A percentile compares a stretch with the other conserved stretches of the same genome.
Conservation (phyloP, 768 basidiomycete genomes). For the Leccinellum rugosiceps region DNA sequence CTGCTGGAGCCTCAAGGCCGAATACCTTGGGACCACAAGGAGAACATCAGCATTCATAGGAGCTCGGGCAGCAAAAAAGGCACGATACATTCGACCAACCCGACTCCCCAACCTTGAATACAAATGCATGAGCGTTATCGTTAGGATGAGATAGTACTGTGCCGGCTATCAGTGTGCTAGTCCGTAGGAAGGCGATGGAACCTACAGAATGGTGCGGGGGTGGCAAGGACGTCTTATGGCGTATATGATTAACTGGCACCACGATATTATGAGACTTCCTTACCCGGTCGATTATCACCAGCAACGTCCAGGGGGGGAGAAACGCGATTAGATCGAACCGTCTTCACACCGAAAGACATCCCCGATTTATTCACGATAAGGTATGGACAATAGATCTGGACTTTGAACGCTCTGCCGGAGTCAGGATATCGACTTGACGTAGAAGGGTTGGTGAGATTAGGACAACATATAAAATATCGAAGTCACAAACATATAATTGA, state of each 20-base stretch:
- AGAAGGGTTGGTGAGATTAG: slow-evolving; percentile 6
- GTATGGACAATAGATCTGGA: slow-evolving; percentile 91
- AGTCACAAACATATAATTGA: slow-evolving; percentile 86
- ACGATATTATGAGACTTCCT: slow-evolving; percentile 8
- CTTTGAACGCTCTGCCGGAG: slow-evolving; percentile 93
- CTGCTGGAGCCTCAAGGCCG: slow-evolving; percentile 87
- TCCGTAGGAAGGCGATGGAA: slow-evolving; percentile 12
- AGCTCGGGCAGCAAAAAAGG: slow-evolving; percentile 3
- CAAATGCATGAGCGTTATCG: slow-evolving; percentile 78
- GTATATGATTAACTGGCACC: slow-evolving; percentile 9
- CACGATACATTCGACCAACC: slow-evolving; percentile 78
- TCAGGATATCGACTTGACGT: slow-evolving; percentile 66
- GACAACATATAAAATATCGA: not conserved
- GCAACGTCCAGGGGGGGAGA: slow-evolving; percentile 74
- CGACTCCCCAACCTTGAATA: slow-evolving; percentile 78
- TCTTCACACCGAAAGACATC: slow-evolving; percentile 72
- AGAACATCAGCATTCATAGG: slow-evolving; percentile 4
- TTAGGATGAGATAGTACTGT: slow-evolving; percentile 84
- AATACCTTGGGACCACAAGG: slow-evolving; percentile 49
- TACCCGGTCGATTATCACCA: slow-evolving; percentile 72
- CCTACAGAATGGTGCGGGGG: slow-evolving; percentile 79
- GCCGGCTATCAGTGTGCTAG: slow-evolving; percentile 1
- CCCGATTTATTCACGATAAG: slow-evolving; percentile 92
- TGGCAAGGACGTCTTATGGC: slow-evolving; percentile 43
- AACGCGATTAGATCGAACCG: slow-evolving; percentile 57